A percentile compares a stretch with the other conserved stretches of the same genome.
These are phyloP conservation scores for Balansia obtecta DNA, from an alignment of 2,329 filamentous ascomycete species.

Conservation along the genomic window DNA sequence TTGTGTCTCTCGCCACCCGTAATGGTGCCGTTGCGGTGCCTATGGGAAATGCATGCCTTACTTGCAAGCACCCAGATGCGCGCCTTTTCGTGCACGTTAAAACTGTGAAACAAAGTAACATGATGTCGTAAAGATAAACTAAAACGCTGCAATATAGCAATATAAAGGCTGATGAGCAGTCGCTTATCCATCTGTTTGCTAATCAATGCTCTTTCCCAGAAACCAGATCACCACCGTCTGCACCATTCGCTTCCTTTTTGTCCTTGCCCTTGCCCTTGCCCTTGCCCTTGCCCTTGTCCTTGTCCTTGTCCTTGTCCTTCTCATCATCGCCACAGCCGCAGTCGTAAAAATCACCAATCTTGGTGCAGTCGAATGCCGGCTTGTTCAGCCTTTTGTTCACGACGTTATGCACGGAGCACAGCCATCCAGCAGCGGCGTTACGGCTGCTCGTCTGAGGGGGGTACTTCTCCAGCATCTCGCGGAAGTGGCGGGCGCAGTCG, in stretches of 20 bases:
- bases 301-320: constrained; percentile 23
- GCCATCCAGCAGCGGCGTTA: constrained; percentile 53
- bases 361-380: constrained; percentile 49
- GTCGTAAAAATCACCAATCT: constrained; percentile 60
- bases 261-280: constrained; percentile 17
- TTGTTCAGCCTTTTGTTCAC: constrained; percentile 54
- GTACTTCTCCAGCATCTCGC: constrained; percentile 45
- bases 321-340: constrained; percentile 57
- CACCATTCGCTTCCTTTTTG: constrained; percentile 8
- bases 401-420: constrained; percentile 55
- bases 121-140: background rate
- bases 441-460: constrained; percentile 53
- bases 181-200: background rate
- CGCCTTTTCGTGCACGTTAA: too few relatives aligned
- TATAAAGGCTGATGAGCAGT: background rate
- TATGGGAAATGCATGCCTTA: too few relatives aligned
- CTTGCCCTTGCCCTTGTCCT: constrained; percentile 25
- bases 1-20: too few relatives aligned
- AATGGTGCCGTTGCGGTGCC: too few relatives aligned
- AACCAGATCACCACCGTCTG: too few relatives aligned
- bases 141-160: background rate
- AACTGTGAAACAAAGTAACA: background rate
- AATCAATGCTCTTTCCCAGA: background rate
- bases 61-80: too few relatives aligned
- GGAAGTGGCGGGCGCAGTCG: constrained; percentile 58